phyloP scores from a whole-genome alignment of 768 basidiomycete genomes.

The Tephrocybe rancida region DNA sequence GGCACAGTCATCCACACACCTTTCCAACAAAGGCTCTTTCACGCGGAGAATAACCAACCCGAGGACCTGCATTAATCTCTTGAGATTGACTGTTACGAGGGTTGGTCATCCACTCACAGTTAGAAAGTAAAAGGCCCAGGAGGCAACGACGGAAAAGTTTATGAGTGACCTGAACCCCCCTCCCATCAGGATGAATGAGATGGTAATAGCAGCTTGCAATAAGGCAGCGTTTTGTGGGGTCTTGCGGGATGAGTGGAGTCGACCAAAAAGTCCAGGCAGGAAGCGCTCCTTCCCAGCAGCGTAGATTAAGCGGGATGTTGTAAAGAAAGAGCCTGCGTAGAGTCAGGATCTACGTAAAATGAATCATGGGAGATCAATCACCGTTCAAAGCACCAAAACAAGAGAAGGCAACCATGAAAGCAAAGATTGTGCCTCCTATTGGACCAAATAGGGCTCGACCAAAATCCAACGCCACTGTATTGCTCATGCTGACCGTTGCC shows the following conservation, averaged over 20 bases:
- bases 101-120: constrained; percentile 53
- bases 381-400: constrained; percentile 96
- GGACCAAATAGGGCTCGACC: constrained; percentile 86
- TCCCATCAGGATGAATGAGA: constrained; percentile 79
- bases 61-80: constrained; percentile 57
- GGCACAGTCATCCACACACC: constrained; percentile 34
- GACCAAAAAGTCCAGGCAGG: constrained; percentile 83
- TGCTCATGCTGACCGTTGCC: constrained; percentile 73
- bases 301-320: constrained; percentile 83
- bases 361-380: constrained; percentile 21
- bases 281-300: constrained; percentile 89
- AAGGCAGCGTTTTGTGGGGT: constrained; percentile 91
- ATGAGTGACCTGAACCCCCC: constrained; percentile 89
- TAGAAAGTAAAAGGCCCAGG: constrained; percentile 87
- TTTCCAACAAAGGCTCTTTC: constrained; percentile 87
- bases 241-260: constrained; percentile 68
- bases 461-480: constrained; percentile 91
- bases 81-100: background rate
- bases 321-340: constrained; percentile 64
- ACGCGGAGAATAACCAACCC: constrained; percentile 86
- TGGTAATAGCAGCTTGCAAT: constrained; percentile 76
- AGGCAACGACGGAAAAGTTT: constrained; percentile 87
- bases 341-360: constrained; percentile 2
- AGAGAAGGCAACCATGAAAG: constrained; percentile 89
- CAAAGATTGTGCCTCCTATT: constrained; percentile 85